Percentiles rank a stretch among this genome's conserved stretches.
Conservation (phyloP, 2,329 filamentous ascomycete genomes). For the Alternaria rosae region DNA sequence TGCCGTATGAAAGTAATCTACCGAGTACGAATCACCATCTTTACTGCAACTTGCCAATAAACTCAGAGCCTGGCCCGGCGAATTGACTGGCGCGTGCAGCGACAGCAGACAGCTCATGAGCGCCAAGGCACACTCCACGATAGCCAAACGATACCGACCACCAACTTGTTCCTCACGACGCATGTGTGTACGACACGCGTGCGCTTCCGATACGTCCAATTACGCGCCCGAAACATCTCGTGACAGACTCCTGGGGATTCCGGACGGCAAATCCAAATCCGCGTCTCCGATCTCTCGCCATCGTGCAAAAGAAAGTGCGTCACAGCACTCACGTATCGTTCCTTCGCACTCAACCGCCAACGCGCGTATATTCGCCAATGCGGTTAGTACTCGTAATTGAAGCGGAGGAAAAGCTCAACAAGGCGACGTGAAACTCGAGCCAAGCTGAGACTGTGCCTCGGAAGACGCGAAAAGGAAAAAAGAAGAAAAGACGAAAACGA, state of each 20-base stretch:
- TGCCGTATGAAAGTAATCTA: conserved; percentile 2
- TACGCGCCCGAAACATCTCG: neutral
- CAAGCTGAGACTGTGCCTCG: neutral
- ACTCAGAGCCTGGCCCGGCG: neutral
- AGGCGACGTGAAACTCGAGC: neutral
- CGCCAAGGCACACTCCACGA: conserved; percentile 1
- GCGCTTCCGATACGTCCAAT: neutral
- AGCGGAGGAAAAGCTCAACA: neutral
- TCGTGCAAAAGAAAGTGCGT: neutral
- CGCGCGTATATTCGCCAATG: neutral
- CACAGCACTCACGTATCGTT: neutral
- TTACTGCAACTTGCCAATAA: neutral
- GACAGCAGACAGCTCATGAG: neutral
- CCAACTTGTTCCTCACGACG: neutral
- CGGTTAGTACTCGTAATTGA: neutral
- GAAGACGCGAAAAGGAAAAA: neutral
- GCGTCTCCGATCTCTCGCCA: neutral
- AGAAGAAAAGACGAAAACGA: neutral
- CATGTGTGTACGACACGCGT: neutral
- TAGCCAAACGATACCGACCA: neutral
- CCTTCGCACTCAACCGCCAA: neutral
- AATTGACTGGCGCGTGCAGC: neutral
- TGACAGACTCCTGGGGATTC: neutral
- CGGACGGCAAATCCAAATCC: neutral
- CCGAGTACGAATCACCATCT: neutral